phyloP scores from a whole-genome alignment of 2,329 filamentous ascomycete genomes.

The Pseudocercospora fijiensis region DNA sequence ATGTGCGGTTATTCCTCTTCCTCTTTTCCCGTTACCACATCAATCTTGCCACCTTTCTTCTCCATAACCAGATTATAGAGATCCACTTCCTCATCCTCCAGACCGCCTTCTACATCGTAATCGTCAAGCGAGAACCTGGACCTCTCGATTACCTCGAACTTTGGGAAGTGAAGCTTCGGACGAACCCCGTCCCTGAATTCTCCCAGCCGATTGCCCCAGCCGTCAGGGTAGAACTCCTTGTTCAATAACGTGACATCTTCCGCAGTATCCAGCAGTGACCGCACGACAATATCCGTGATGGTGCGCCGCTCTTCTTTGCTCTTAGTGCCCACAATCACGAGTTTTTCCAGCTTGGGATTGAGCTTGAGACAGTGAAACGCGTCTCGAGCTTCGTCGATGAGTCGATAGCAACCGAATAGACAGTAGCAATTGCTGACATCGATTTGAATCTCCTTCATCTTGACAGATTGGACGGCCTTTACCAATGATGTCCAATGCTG shows the following conservation, averaged over 20 bases:
- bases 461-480: background rate
- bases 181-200: background rate
- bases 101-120: background rate
- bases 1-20: background rate
- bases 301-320: background rate
- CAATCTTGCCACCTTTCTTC: background rate
- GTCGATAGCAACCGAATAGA: background rate
- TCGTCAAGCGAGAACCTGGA: background rate
- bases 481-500: background rate
- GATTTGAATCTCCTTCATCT: background rate
- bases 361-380: background rate
- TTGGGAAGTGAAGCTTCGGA: background rate
- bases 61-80: background rate
- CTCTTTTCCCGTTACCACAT: too few species aligned
- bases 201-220: background rate
- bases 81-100: background rate
- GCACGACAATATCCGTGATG: background rate
- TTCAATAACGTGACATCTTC: background rate
- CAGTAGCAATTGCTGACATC: conserved; percentile 4
- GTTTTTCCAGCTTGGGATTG: background rate
- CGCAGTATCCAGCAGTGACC: background rate
- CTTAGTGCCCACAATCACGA: background rate
- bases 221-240: background rate
- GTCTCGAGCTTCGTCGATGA: background rate
- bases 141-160: background rate